Percentiles rank a stretch among this genome's conserved stretches.
Conservation (phyloP, 768 basidiomycete species). For the Podaxis mareebaensis region DNA sequence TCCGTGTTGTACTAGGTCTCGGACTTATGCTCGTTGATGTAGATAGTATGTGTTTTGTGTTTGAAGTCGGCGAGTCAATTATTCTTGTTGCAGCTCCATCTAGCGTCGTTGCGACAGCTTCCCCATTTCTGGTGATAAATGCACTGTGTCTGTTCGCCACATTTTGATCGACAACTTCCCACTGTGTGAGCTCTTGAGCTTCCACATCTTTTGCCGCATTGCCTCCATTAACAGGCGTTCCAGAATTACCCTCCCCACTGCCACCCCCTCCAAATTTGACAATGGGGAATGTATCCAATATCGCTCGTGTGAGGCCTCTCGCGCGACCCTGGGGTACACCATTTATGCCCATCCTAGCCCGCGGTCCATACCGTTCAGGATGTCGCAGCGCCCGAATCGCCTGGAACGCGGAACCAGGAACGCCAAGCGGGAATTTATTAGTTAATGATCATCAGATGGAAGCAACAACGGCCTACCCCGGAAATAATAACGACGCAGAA, state of each 20-base stretch:
- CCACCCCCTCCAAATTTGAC: conserved; percentile 68
- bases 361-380: conserved; percentile 90
- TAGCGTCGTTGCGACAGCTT: background rate
- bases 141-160: background rate
- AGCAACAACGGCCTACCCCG: conserved; percentile 54
- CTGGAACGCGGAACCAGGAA: conserved; percentile 31
- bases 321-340: conserved; percentile 64
- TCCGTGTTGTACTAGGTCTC: conserved; percentile 5
- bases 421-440: conserved; percentile 14
- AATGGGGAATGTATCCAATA: conserved; percentile 93
- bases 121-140: background rate
- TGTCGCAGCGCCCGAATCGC: conserved; percentile 82
- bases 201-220: conserved; percentile 28
- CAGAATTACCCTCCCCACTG: background rate
- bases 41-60: background rate
- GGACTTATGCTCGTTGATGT: background rate
- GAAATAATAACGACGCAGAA: conserved; percentile 85
- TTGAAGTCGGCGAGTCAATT: background rate
- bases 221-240: background rate
- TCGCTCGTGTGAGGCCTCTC: conserved; percentile 86
- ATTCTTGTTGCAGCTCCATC: background rate
- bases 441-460: background rate
- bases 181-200: conserved; percentile 24
- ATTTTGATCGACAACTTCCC: conserved; percentile 18
- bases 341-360: conserved; percentile 42